Evolutionary conservation across 2,329 filamentous ascomycete species (phyloP).

Genomic region (Aspergillus aculeatinus): DNA sequence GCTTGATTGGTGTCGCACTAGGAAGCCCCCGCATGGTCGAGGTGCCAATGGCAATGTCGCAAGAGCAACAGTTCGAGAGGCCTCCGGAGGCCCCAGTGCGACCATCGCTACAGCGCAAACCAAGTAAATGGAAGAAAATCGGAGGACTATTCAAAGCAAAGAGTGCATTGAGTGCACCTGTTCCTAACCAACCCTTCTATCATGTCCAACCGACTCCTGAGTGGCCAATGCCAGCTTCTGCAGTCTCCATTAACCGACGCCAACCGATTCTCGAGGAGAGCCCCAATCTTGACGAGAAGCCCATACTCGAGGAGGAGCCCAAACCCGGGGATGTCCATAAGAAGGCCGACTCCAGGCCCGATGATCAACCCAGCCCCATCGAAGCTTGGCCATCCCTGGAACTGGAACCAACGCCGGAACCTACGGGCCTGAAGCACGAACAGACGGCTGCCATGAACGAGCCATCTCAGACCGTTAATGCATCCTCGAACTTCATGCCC

Average conservation of each 20-base stretch:
- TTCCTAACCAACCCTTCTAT: conserved; percentile 29
- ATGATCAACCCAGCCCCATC: conserved; percentile 8
- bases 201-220: conserved; percentile 25
- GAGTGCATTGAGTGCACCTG: conserved; percentile 23
- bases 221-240: conserved; percentile 21
- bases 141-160: conserved; percentile 46
- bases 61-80: conserved; percentile 17
- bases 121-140: conserved; percentile 50
- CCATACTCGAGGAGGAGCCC: not conserved
- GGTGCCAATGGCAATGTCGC: conserved; percentile 16
- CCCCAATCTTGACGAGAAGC: not conserved
- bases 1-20: conserved; percentile 70
- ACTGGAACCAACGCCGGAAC: conserved; percentile 18
- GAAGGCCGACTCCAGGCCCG: conserved; percentile 3
- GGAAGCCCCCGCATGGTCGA: conserved; percentile 60
- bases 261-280: not conserved
- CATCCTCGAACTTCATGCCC: conserved; percentile 16
- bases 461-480: not conserved
- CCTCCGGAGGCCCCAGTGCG: conserved; percentile 14
- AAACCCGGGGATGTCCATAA: not conserved
- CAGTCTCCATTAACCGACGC: conserved; percentile 21
- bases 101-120: conserved; percentile 31
- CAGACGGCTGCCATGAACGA: not conserved
- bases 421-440: conserved; percentile 23
- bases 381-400: conserved; percentile 26